Base-by-base conservation (phyloP, 1,284 basidiomycete genomes). In the Pseudozyma sp. region DNA sequence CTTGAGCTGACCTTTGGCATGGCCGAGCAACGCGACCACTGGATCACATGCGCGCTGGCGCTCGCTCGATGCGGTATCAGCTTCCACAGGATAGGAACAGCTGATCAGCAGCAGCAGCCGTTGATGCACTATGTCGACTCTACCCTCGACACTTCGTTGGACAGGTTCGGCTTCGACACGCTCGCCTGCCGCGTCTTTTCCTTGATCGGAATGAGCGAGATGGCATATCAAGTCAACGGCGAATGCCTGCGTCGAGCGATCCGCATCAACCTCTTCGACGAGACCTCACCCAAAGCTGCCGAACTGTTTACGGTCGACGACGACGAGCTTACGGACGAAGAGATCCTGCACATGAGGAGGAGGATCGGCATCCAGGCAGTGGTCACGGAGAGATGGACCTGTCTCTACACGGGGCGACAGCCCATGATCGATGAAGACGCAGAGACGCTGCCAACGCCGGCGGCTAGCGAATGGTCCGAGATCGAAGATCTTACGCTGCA, bases 361-460 rank as follows among this genome's bases (percentile, higher is more conserved):
- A 53, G 68, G 42, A 66, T 71, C 13, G 58, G 49, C 1, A n/a
- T 16, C 3, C 35, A 39, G 17, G 13, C 51, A 17, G 57, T 71
- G 19, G 58, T 71, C 2, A 52, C 31, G 4, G 68, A 71, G 33
- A 17, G 62, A 17, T 71, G 68, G 68, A 45, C 40, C 0, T 71
- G 57, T 29, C 16, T 71, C 9, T 71, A 65, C 47, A 54, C 63
- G 14, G 54, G 58, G 6, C 16, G 54, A 29, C 50, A 48, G 5
- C 68, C 68, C n/a, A 71, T 71, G 59, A 55, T 71, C 29, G 68
- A 71, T 10, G 60, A 71, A 1, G 68, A 69, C 10, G 67, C 61
- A 1, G 61, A 60, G 4, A 29, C 16, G n/a, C 44, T 69, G 7
- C 53, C 61, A 0, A 0, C n/a, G 5, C 67, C 67, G 0, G 52